These are phyloP conservation scores for Lachancea waltii DNA, from an alignment of 805 yeast genomes.

Conservation along the genomic window DNA sequence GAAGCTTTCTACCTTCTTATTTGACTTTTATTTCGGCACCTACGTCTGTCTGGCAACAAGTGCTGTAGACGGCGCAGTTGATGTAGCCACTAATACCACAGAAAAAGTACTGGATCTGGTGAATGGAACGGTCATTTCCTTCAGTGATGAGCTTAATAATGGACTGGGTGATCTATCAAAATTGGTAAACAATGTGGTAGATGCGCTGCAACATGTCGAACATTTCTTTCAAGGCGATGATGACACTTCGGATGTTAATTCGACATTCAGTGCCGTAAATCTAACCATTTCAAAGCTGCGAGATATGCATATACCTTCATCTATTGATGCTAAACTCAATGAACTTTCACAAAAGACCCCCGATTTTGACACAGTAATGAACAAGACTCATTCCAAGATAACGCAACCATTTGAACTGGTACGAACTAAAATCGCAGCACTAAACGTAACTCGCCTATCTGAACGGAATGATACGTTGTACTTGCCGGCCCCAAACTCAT, in stretches of 20 bases:
- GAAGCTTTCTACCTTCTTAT: slow-evolving; percentile 50
- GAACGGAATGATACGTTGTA: slow-evolving; percentile 12
- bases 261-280: slow-evolving; percentile 44
- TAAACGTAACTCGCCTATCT: slow-evolving; percentile 26
- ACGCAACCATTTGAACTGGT: slow-evolving; percentile 53
- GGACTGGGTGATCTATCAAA: slow-evolving; percentile 58
- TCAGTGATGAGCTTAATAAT: slow-evolving; percentile 57
- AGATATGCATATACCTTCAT: slow-evolving; percentile 56
- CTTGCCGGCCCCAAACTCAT: slow-evolving; percentile 38
- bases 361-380: slow-evolving; percentile 56
- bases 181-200: slow-evolving; percentile 49
- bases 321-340: slow-evolving; percentile 53
- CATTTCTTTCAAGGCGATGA: slow-evolving; percentile 48
- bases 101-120: slow-evolving; percentile 54
- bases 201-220: slow-evolving; percentile 46
- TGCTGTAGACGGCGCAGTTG: slow-evolving; percentile 64
- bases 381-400: slow-evolving; percentile 49
- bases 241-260: slow-evolving; percentile 27
- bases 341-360: slow-evolving; percentile 50
- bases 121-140: slow-evolving; percentile 48
- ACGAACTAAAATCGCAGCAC: slow-evolving; percentile 34
- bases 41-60: slow-evolving; percentile 77
- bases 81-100: slow-evolving; percentile 67
- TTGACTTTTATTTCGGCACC: slow-evolving; percentile 78
- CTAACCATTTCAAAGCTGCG: slow-evolving; percentile 50